These are phyloP conservation scores for Aegilops longissima DNA, from an alignment of 176 grass and related monocot species.

Conservation along the genomic window DNA sequence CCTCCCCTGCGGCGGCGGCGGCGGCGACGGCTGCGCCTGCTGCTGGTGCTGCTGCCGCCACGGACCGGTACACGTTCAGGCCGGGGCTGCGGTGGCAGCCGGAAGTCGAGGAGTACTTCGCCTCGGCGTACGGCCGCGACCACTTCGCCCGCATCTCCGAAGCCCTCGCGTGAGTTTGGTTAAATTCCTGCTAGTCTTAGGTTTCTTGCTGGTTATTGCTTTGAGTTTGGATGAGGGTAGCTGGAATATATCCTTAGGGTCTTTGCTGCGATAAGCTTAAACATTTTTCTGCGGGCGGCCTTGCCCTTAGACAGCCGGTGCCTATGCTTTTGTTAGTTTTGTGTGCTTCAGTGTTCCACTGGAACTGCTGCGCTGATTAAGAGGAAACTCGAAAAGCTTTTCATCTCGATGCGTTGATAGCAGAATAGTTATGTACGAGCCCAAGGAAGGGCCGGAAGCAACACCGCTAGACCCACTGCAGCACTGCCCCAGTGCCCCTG, in stretches of 20 bases:
- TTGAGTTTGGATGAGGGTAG: not conserved
- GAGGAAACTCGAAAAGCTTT: too few relatives aligned
- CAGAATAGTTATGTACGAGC: too few relatives aligned
- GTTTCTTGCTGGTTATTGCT: not conserved
- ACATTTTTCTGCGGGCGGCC: not conserved
- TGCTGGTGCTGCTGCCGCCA: not conserved
- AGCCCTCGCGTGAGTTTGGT: slow-evolving; percentile 58
- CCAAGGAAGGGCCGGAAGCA: not conserved
- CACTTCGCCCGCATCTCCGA: slow-evolving; percentile 72
- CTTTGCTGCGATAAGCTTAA: not conserved
- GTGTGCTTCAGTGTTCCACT: not conserved
- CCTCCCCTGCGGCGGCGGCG: not conserved
- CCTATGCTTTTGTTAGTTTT: not conserved
- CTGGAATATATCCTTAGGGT: not conserved
- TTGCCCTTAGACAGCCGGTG: not conserved
- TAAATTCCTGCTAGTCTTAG: not conserved
- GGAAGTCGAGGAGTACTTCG: slow-evolving; percentile 80
- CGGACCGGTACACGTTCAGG: slow-evolving; percentile 52
- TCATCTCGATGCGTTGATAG: not conserved
- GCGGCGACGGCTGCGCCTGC: not conserved
- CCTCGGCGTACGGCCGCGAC: slow-evolving; percentile 60
- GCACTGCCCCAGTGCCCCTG: too few relatives aligned
- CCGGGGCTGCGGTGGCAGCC: slow-evolving; percentile 80
- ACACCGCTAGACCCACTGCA: not conserved
- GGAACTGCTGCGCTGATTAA: too few relatives aligned